Evolutionary conservation across 1,284 basidiomycete genomes (phyloP).

Genomic region (Trichosporon sp.): DNA sequence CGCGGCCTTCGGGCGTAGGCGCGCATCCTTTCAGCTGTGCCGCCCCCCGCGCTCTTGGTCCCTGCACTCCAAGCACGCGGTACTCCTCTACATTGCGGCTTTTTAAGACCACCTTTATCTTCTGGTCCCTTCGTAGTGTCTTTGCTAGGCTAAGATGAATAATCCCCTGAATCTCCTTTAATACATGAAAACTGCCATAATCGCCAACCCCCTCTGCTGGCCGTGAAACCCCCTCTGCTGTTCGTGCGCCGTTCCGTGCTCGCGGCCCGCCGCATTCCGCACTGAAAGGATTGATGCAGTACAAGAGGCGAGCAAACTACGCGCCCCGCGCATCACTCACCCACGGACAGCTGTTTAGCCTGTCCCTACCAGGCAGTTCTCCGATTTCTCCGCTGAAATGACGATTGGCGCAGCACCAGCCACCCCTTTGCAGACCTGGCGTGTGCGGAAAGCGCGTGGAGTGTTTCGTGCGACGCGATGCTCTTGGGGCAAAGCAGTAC

Average conservation of each 20-base stretch:
- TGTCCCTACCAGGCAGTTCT: not conserved
- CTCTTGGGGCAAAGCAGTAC: not conserved
- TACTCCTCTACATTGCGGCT: not conserved
- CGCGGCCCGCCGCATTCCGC: too few relatives aligned
- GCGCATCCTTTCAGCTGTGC: not conserved
- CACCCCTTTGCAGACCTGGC: not conserved
- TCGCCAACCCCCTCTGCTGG: not conserved
- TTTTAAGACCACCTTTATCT: not conserved
- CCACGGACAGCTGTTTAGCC: not conserved
- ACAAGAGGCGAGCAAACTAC: too few relatives aligned
- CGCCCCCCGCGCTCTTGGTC: not conserved
- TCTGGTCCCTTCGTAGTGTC: not conserved
- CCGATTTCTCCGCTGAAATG: not conserved
- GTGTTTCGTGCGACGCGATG: not conserved
- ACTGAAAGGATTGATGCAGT: too few relatives aligned
- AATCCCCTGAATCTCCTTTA: not conserved
- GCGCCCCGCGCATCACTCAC: not conserved
- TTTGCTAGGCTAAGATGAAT: not conserved
- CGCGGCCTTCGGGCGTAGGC: not conserved
- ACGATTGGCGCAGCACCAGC: not conserved
- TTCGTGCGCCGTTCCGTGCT: too few relatives aligned
- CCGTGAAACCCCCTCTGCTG: too few relatives aligned
- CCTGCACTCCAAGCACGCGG: not conserved
- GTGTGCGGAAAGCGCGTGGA: not conserved
- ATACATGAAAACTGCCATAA: not conserved